phyloP scores from a whole-genome alignment of 345 rosid species.

The Salix brachista region DNA sequence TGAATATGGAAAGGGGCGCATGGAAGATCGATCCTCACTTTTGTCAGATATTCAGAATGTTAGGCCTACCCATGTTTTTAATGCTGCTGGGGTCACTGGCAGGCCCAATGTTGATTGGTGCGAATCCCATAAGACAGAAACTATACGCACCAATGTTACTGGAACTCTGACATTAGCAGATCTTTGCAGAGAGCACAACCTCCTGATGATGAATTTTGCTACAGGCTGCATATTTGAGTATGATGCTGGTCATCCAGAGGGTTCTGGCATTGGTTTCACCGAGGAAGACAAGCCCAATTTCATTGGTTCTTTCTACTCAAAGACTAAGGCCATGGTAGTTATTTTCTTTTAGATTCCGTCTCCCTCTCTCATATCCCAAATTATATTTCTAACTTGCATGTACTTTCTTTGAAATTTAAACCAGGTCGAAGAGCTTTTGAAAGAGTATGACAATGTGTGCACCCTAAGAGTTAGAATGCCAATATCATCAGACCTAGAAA shows the following conservation, averaged over 20 bases:
- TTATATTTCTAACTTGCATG: not conserved
- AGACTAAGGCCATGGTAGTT: conserved; percentile 75
- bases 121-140: conserved; percentile 65
- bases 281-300: conserved; percentile 76
- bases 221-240: conserved; percentile 85
- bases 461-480: conserved; percentile 73
- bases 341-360: not conserved
- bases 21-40: conserved; percentile 63
- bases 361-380: not conserved
- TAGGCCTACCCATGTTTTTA: conserved; percentile 78
- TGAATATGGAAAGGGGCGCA: conserved; percentile 66
- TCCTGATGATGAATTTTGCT: conserved; percentile 65
- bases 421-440: conserved; percentile 70
- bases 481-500: conserved; percentile 66
- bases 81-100: conserved; percentile 75
- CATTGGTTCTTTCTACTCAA: conserved; percentile 72
- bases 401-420: not conserved
- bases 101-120: conserved; percentile 88
- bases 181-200: conserved; percentile 63
- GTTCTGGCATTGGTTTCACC: conserved; percentile 61
- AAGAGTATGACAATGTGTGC: conserved; percentile 67
- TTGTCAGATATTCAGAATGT: conserved; percentile 48
- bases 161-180: conserved; percentile 78
- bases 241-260: conserved; percentile 51
- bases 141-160: conserved; percentile 66